These are phyloP conservation scores for Fragilariopsis cylindrus DNA, from an alignment of 108 stramenopile genomes.

Conservation along the genomic window DNA sequence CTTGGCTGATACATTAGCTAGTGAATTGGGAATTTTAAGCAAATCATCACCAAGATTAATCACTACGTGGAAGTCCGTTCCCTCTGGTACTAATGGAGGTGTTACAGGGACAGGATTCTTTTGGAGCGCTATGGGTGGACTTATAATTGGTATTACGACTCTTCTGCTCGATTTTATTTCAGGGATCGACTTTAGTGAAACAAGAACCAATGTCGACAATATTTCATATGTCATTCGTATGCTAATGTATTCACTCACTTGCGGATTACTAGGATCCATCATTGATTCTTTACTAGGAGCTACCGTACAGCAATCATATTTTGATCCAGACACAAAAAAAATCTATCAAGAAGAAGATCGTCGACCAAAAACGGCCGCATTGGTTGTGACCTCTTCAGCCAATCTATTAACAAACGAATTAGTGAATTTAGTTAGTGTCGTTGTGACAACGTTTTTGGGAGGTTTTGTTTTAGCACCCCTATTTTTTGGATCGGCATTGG, in stretches of 20 bases:
- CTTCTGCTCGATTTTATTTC: conserved; percentile 40
- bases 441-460: conserved; percentile 55
- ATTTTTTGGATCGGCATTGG: conserved; percentile 23
- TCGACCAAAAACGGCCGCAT: conserved; percentile 16
- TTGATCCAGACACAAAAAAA: conserved; percentile 56
- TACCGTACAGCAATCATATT: conserved; percentile 68
- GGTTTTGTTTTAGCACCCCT: conserved; percentile 57
- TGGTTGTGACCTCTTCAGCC: conserved; percentile 38
- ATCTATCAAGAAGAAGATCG: conserved; percentile 41
- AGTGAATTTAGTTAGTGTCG: conserved; percentile 74
- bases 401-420: conserved; percentile 75
- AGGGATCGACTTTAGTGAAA: conserved; percentile 34
- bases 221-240: conserved; percentile 22
- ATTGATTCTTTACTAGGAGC: conserved; percentile 83
- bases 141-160: conserved; percentile 60
- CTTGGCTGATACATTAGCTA: conserved; percentile 81
- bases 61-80: conserved; percentile 61
- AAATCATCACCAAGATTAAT: conserved; percentile 57
- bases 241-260: conserved; percentile 44
- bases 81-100: conserved; percentile 85
- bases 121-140: conserved; percentile 67
- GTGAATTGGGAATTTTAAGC: conserved; percentile 79
- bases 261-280: conserved; percentile 68
- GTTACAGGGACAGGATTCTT: conserved; percentile 57
- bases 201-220: conserved; percentile 9